These are phyloP conservation scores for Mortierella claussenii DNA, from an alignment of 192 early-diverging fungal species.

Conservation along the genomic window DNA sequence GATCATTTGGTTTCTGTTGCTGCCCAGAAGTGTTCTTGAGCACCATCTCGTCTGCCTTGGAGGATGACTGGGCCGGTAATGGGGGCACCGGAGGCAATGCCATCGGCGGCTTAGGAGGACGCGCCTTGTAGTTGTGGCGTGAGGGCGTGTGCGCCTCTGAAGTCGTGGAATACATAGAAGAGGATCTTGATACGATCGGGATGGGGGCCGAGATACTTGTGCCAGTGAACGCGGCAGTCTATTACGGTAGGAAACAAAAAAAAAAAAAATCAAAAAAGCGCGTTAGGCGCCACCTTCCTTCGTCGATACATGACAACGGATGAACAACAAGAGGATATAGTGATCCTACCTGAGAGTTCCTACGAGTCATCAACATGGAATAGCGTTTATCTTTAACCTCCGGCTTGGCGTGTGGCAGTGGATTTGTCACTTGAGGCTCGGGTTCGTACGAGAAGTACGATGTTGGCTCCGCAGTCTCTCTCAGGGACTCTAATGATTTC, in stretches of 20 bases:
- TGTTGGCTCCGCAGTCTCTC: not conserved
- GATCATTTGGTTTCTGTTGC: not conserved
- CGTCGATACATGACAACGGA: too few species aligned
- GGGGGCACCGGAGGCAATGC: constrained; percentile 28
- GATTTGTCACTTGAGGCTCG: not conserved
- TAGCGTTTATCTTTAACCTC: constrained; percentile 21
- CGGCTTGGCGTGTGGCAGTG: not conserved
- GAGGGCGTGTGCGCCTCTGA: constrained; percentile 19
- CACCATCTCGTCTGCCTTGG: constrained; percentile 7
- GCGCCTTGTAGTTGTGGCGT: constrained; percentile 28
- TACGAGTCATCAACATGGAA: constrained; percentile 12
- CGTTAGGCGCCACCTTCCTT: too few species aligned
- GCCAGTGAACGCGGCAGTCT: constrained; percentile 10
- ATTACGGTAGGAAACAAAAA: not conserved
- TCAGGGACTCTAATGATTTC: constrained; percentile 8
- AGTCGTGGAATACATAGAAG: constrained; percentile 12
- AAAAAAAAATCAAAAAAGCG: too few species aligned
- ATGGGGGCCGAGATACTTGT: constrained; percentile 30
- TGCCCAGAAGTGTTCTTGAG: not conserved
- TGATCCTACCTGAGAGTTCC: constrained; percentile 22
- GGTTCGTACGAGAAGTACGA: not conserved
- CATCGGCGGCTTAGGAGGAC: constrained; percentile 26
- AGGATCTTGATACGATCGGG: constrained; percentile 12
- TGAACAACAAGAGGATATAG: too few species aligned
- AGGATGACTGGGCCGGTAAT: not conserved